These are phyloP conservation scores for Penicillium pulvis DNA, from an alignment of 495 filamentous ascomycete species.

Conservation along the genomic window DNA sequence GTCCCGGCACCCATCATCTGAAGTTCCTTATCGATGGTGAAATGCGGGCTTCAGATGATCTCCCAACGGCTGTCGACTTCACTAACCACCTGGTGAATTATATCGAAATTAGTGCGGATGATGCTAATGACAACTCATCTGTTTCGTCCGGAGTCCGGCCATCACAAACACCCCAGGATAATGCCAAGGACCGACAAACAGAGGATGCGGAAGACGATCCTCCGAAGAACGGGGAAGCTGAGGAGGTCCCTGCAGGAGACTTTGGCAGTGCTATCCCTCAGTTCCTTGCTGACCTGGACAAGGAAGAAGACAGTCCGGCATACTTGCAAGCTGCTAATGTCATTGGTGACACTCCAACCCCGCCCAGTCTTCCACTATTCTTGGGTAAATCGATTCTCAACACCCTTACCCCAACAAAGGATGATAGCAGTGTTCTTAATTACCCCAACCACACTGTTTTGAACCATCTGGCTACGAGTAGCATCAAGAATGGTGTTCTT, in stretches of 20 bases:
- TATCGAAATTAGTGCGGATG: slow-evolving; percentile 85
- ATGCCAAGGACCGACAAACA: slow-evolving; percentile 35
- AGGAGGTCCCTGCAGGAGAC: slow-evolving; percentile 49
- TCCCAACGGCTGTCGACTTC: slow-evolving; percentile 95
- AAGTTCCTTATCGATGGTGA: slow-evolving; percentile 94
- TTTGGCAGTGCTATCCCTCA: slow-evolving; percentile 68
- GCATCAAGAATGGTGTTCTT: slow-evolving; percentile 92
- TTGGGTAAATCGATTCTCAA: slow-evolving; percentile 94
- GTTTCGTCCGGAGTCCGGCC: slow-evolving; percentile 45
- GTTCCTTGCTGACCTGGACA: slow-evolving; percentile 84
- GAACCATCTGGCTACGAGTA: slow-evolving; percentile 97
- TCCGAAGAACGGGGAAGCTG: slow-evolving; percentile 48
- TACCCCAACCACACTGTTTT: slow-evolving; percentile 97
- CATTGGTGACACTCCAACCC: slow-evolving; percentile 73
- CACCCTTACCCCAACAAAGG: slow-evolving; percentile 85
- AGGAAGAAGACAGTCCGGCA: slow-evolving; percentile 70
- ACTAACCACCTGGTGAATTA: slow-evolving; percentile 98
- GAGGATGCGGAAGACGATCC: slow-evolving; percentile 44
- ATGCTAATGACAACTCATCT: slow-evolving; percentile 43
- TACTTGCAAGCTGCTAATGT: slow-evolving; percentile 71
- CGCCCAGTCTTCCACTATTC: slow-evolving; percentile 87
- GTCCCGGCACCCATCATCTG: slow-evolving; percentile 92
- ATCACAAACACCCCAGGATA: slow-evolving; percentile 46
- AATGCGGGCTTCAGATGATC: slow-evolving; percentile 81
- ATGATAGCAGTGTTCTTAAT: slow-evolving; percentile 93